Evolutionary conservation across 2,329 filamentous ascomycete genomes (phyloP).

Genomic region (Mollisiaceae sp.): DNA sequence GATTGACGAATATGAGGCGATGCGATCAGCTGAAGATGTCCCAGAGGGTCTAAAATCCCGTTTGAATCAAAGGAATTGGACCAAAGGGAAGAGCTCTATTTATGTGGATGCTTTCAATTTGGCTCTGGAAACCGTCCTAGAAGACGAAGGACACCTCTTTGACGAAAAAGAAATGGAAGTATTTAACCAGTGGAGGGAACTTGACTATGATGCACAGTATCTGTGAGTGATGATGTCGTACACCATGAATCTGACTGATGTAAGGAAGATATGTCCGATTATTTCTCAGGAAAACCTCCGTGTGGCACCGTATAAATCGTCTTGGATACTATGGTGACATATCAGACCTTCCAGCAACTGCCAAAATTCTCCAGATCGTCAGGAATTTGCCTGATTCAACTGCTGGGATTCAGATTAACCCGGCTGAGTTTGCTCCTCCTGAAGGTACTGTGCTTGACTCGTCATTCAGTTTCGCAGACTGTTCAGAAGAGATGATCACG

Average conservation of each 20-base stretch:
- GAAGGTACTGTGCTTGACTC: slow-evolving; percentile 55
- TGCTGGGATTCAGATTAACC: slow-evolving; percentile 36
- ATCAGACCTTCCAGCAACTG: slow-evolving; percentile 70
- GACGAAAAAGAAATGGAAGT: slow-evolving; percentile 77
- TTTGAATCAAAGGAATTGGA: slow-evolving; percentile 67
- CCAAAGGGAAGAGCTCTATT: slow-evolving; percentile 81
- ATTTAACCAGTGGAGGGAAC: slow-evolving; percentile 74
- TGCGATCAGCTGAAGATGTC: slow-evolving; percentile 48
- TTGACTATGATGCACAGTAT: slow-evolving; percentile 89
- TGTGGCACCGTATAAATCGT: slow-evolving; percentile 83
- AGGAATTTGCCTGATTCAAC: slow-evolving; percentile 57
- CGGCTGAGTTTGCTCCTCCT: slow-evolving; percentile 54
- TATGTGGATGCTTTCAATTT: slow-evolving; percentile 98
- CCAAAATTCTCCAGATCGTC: slow-evolving; percentile 64
- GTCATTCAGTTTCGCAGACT: slow-evolving; percentile 79
- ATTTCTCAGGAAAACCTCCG: slow-evolving; percentile 88
- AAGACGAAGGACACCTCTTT: slow-evolving; percentile 89
- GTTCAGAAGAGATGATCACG: slow-evolving; percentile 73
- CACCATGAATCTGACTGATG: slow-evolving; percentile 20
- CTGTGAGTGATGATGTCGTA: slow-evolving; percentile 62
- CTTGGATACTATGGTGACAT: slow-evolving; percentile 86
- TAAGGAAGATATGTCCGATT: slow-evolving; percentile 79
- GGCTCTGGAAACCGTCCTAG: slow-evolving; percentile 84
- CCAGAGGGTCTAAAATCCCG: slow-evolving; percentile 51
- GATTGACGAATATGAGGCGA: slow-evolving; percentile 79